Conservation (phyloP, 768 basidiomycete genomes). For the Termitomyces eurrhizus region DNA sequence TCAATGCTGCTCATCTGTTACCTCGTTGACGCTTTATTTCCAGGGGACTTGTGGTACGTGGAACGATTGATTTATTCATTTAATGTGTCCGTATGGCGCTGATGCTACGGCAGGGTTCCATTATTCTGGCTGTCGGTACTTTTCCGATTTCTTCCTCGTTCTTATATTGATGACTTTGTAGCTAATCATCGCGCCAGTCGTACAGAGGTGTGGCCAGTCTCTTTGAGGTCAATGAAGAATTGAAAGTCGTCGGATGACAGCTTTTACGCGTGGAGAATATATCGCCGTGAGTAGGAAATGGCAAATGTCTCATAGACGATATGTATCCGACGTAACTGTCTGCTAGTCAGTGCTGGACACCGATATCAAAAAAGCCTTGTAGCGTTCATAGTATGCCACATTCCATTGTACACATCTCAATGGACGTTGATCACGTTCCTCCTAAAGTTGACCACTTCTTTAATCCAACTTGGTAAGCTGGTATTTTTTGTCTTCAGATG, state of each 20-base stretch:
- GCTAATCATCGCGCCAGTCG: background rate
- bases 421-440: background rate
- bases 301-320: background rate
- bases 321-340: background rate
- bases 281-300: background rate
- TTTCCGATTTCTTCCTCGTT: background rate
- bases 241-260: background rate
- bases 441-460: background rate
- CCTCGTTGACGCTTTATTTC: background rate
- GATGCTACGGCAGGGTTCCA: background rate
- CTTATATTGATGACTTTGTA: background rate
- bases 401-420: background rate
- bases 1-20: background rate
- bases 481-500: background rate
- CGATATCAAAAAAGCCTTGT: background rate
- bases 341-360: background rate
- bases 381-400: background rate
- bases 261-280: background rate
- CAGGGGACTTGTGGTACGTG: background rate
- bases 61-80: background rate
- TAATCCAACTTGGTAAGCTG: background rate
- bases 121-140: background rate
- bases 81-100: background rate
- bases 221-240: background rate
- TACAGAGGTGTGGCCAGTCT: background rate